Evolutionary conservation across 257 asterid species (phyloP).

Genomic region (Salvia miltiorrhiza): DNA sequence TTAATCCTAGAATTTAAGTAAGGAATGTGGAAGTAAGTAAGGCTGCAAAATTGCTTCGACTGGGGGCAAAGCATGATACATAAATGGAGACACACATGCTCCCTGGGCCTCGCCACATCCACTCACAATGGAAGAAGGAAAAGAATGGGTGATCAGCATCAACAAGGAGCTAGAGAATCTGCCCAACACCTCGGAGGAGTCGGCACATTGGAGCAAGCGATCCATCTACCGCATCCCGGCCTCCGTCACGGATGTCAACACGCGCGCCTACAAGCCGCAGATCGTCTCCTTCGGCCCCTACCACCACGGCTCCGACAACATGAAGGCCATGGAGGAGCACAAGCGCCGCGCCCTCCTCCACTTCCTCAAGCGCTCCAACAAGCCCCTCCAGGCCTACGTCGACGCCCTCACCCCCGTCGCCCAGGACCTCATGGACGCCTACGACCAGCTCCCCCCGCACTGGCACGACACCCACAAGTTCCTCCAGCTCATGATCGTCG

Average conservation of each 20-base stretch:
- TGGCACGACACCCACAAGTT: conserved; percentile 18
- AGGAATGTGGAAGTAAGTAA: too few species aligned
- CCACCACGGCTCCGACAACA: conserved; percentile 20
- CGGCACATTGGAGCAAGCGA: conserved; percentile 32
- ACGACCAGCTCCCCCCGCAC: conserved; percentile 18
- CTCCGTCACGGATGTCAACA: conserved; percentile 25
- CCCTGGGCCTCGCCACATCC: too few species aligned
- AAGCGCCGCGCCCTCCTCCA: conserved; percentile 40
- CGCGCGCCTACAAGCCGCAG: conserved; percentile 38
- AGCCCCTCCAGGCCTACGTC: conserved; percentile 20
- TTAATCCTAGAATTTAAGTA: too few species aligned
- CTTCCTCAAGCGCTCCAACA: conserved; percentile 26
- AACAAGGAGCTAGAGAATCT: conserved; percentile 16
- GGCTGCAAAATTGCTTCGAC: too few species aligned
- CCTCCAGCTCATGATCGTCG: conserved; percentile 34
- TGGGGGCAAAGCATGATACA: too few species aligned
- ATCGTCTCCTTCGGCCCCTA: conserved; percentile 27
- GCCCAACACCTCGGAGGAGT: not conserved
- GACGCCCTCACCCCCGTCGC: conserved; percentile 9
- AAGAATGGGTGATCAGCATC: conserved; percentile 32
- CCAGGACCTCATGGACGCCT: conserved; percentile 39
- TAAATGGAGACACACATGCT: not conserved
- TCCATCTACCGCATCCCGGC: conserved; percentile 44
- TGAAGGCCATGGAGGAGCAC: conserved; percentile 47
- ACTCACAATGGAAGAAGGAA: not conserved